A percentile compares a stretch with the other conserved stretches of the same genome.
Conservation (phyloP, 2,329 filamentous ascomycete genomes). For the Sclerotinia trifoliorum region DNA sequence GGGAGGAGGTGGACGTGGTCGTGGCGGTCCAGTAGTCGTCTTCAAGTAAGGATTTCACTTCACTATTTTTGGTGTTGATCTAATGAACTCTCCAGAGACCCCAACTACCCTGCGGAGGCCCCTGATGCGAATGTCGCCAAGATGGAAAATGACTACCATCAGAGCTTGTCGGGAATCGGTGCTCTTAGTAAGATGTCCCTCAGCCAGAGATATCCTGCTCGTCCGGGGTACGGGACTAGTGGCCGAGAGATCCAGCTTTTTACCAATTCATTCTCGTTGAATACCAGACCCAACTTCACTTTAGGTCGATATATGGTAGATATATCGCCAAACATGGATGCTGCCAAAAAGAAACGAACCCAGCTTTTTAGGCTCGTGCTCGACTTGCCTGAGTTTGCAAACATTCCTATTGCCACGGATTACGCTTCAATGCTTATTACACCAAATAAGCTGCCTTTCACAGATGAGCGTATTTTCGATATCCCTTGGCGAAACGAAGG, state of each 20-base stretch:
- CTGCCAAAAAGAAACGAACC: constrained; percentile 34
- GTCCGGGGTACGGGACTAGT: constrained; percentile 37
- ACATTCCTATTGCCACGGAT: constrained; percentile 32
- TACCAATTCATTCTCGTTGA: constrained; percentile 39
- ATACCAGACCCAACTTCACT: constrained; percentile 28
- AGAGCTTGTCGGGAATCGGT: constrained; percentile 27
- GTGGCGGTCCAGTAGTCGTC: constrained; percentile 29
- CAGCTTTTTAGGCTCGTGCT: constrained; percentile 30
- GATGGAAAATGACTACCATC: constrained; percentile 39
- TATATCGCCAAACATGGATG: constrained; percentile 32
- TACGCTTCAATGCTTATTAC: constrained; percentile 37
- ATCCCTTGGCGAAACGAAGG: constrained; percentile 35
- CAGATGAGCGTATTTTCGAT: constrained; percentile 16
- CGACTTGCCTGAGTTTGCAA: constrained; percentile 36
- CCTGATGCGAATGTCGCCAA: constrained; percentile 34
- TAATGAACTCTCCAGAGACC: constrained; percentile 27
- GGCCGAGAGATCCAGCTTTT: constrained; percentile 36
- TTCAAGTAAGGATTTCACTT: constrained; percentile 32
- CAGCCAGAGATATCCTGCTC: constrained; percentile 29
- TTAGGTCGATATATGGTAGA: constrained; percentile 38
- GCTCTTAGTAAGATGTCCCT: constrained; percentile 29
- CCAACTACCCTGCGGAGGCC: constrained; percentile 27
- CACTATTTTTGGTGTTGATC: not conserved
- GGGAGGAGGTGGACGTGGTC: constrained; percentile 35
- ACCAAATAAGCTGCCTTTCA: constrained; percentile 15